Conservation (phyloP, 306 rosid genomes). For the Quercus aquifolioides region DNA sequence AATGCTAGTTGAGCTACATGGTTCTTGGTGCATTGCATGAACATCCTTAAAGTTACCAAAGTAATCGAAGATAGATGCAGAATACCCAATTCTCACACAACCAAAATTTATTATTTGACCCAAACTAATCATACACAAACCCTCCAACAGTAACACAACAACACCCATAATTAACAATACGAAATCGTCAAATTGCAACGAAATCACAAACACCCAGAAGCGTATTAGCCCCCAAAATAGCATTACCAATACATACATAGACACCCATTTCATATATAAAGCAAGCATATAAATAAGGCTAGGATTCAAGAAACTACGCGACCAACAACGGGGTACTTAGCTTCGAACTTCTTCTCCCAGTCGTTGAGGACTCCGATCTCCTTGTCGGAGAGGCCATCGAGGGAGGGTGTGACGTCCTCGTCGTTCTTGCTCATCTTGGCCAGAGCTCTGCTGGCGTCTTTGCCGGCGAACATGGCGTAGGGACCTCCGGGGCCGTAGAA, state of each 20-base stretch:
- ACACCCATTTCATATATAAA: background rate
- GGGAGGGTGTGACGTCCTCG: constrained; percentile 57
- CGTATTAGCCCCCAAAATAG: background rate
- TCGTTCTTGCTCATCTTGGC: constrained; percentile 95
- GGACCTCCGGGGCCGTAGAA: constrained; percentile 96
- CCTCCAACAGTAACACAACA: background rate
- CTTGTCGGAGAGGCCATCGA: constrained; percentile 86
- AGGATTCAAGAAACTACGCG: constrained; percentile 43
- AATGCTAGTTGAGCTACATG: no score
- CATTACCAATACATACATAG: background rate
- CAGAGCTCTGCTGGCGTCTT: constrained; percentile 93
- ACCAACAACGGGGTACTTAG: constrained; percentile 85
- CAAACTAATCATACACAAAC: background rate
- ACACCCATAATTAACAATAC: background rate
- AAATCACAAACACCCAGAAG: constrained; percentile 10
- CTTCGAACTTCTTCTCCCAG: constrained; percentile 93
- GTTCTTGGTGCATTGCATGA: no score
- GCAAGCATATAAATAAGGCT: background rate
- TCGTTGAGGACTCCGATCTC: constrained; percentile 94
- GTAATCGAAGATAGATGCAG: background rate
- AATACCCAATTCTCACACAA: background rate
- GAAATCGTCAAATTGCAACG: background rate
- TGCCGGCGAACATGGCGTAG: constrained; percentile 92
- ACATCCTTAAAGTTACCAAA: no score
- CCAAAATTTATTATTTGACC: background rate